A percentile compares a stretch with the other conserved stretches of the same genome.
Conservation (phyloP, 1,139 yeast species). For the Protomyces pachydermus region DNA sequence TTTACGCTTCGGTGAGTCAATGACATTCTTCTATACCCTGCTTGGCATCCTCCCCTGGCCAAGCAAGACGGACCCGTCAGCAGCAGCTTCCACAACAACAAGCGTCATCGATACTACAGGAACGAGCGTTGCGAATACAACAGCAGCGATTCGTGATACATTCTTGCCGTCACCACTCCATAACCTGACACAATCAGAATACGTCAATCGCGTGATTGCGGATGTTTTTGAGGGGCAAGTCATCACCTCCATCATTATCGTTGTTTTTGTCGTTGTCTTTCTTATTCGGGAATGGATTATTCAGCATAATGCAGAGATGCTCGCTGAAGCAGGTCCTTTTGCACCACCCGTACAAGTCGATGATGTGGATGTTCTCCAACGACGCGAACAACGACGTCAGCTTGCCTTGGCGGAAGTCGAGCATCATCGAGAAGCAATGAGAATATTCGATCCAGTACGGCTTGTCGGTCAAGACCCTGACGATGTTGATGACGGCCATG, state of each 20-base stretch:
- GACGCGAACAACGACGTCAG: no score
- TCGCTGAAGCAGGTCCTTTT: conserved; percentile 14
- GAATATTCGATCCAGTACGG: no score
- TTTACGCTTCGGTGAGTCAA: conserved; percentile 6
- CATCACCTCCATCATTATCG: conserved; percentile 35
- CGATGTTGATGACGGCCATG: no score
- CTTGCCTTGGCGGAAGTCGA: no score
- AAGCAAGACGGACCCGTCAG: background rate
- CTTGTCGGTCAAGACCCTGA: no score
- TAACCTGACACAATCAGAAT: conserved; percentile 6
- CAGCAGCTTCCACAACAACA: background rate
- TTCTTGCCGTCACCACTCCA: conserved; percentile 4
- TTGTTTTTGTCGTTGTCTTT: conserved; percentile 37
- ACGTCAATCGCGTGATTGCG: conserved; percentile 27
- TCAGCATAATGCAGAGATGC: conserved; percentile 30
- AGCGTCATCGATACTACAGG: background rate
- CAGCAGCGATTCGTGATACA: background rate
- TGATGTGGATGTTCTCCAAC: background rate
- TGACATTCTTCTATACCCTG: background rate
- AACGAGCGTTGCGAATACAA: background rate
- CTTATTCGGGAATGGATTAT: conserved; percentile 42
- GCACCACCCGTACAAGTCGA: background rate
- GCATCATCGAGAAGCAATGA: no score
- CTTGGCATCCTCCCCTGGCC: conserved; percentile 1
- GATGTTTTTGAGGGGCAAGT: conserved; percentile 39